Conservation (phyloP, 2,329 filamentous ascomycete species). For the Polytolypa hystricis region DNA sequence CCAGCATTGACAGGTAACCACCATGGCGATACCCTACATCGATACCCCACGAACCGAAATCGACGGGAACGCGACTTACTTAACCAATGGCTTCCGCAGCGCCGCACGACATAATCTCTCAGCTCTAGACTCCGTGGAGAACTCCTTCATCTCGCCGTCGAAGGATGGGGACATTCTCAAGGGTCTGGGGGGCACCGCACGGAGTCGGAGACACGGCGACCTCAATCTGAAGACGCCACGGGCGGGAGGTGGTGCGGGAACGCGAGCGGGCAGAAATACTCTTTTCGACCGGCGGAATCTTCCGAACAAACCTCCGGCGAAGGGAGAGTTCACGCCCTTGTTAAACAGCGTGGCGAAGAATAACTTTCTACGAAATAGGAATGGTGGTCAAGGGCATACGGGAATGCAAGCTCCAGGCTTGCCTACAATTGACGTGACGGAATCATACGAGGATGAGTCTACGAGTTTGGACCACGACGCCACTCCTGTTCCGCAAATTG, state of each 20-base stretch:
- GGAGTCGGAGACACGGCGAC: conserved; percentile 39
- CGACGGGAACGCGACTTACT: conserved; percentile 70
- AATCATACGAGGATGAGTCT: conserved; percentile 52
- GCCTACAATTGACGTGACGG: conserved; percentile 60
- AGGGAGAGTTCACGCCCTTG: conserved; percentile 83
- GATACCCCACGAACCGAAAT: conserved; percentile 76
- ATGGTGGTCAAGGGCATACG: conserved; percentile 48
- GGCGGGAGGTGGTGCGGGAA: conserved; percentile 50
- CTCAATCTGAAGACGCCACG: conserved; percentile 63
- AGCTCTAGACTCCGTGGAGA: conserved; percentile 69
- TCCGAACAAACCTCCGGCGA: conserved; percentile 43
- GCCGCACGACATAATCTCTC: conserved; percentile 30
- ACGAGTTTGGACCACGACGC: conserved; percentile 53
- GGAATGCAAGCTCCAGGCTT: conserved; percentile 64
- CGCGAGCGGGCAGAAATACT: conserved; percentile 31
- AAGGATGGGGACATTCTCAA: conserved; percentile 68
- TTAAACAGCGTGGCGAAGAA: conserved; percentile 69
- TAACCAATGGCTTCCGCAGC: conserved; percentile 54
- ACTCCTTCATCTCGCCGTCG: conserved; percentile 71
- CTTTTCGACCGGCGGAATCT: conserved; percentile 63
- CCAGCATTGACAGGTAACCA: conserved; percentile 14
- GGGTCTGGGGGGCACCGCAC: conserved; percentile 59
- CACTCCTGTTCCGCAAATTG: conserved; percentile 65
- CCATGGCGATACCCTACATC: conserved; percentile 60
- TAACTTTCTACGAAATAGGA: conserved; percentile 45